Base-by-base conservation (phyloP, 2,329 filamentous ascomycete genomes). In the Ceratocystis eucalypticola region DNA sequence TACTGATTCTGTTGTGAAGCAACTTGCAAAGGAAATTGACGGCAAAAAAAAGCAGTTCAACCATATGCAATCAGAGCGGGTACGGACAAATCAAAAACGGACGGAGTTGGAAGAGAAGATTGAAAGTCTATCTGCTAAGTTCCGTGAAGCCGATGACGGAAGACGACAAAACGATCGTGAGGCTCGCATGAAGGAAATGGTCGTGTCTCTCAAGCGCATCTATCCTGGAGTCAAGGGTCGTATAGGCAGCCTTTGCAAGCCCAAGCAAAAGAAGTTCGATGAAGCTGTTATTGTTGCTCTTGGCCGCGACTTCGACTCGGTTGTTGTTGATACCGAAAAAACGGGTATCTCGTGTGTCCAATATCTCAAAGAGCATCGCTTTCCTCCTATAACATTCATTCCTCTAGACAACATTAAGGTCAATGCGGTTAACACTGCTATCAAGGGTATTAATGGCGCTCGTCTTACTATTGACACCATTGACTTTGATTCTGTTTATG, bases 401-500 rank as follows among this genome's bases (percentile, higher is more conserved):
- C 94, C 94, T 0, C 81, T 99, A 20, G 94, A 99, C 78, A 96
- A 96, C 64, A 96, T 99, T 74, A 95, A 97, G 73, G 92, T 96
- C 73, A 92, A 90, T 74, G 86, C 90, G 10, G 84, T 94, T 68
- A 96, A 96, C 74, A 89, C 91, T 4, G 92, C 90, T 68, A 80
- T 99, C 70, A 96, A 96, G 76, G 90, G 91, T 33, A 88, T 96
- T 74, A 83, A 89, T 66, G 88, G 89, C 48, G 90, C 89, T 75
- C 86, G 93, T 6, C 82, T 96, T 67, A 95, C 93, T 0, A 96
- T 99, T 69, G 94, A 99, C 74, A 95, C 91, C 0, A 93, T 99
- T 71, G 91, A 96, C 72, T 99, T 94, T 72, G 94, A 97, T 71
- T 82, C 88, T 2, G 84, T 88, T 1, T 83, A 96, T 62, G 91